These are phyloP conservation scores for Seiridium cupressi DNA, from an alignment of 2,329 filamentous ascomycete genomes.

Conservation along the genomic window DNA sequence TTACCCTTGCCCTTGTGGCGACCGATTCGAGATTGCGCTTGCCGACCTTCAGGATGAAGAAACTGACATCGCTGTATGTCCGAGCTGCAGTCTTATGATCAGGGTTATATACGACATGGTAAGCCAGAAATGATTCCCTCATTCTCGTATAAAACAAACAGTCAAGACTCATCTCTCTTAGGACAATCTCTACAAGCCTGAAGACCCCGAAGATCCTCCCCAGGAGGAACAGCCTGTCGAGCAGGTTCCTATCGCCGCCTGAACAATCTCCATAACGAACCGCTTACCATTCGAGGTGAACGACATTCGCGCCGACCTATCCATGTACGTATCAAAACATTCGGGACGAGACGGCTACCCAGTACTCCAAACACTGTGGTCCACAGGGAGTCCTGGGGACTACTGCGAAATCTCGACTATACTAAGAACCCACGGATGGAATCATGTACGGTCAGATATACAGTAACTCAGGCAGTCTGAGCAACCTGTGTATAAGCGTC, in stretches of 20 bases:
- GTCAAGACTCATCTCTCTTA: constrained; percentile 7
- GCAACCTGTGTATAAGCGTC: too few relatives aligned
- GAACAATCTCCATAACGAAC: background rate
- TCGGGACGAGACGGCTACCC: too few relatives aligned
- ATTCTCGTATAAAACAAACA: background rate
- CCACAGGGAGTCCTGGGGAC: too few relatives aligned
- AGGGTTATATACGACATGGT: constrained; percentile 88
- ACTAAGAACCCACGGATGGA: too few relatives aligned
- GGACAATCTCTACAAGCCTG: constrained; percentile 28
- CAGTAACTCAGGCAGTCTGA: too few relatives aligned
- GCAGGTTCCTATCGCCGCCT: constrained; percentile 25
- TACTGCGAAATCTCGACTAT: too few relatives aligned
- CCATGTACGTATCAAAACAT: too few relatives aligned
- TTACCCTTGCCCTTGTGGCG: constrained; percentile 96
- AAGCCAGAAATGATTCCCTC: constrained; percentile 25
- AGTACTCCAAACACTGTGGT: too few relatives aligned
- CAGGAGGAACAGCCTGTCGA: constrained; percentile 18
- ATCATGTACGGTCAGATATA: too few relatives aligned
- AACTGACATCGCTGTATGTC: constrained; percentile 89
- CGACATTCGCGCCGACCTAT: too few relatives aligned
- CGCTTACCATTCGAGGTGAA: too few relatives aligned
- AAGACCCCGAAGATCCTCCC: constrained; percentile 23
- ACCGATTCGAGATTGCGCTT: constrained; percentile 89
- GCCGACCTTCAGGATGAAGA: constrained; percentile 82
- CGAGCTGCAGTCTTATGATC: constrained; percentile 97